phyloP scores from a whole-genome alignment of 306 rosid species.

The Gynostemma pentaphyllum region DNA sequence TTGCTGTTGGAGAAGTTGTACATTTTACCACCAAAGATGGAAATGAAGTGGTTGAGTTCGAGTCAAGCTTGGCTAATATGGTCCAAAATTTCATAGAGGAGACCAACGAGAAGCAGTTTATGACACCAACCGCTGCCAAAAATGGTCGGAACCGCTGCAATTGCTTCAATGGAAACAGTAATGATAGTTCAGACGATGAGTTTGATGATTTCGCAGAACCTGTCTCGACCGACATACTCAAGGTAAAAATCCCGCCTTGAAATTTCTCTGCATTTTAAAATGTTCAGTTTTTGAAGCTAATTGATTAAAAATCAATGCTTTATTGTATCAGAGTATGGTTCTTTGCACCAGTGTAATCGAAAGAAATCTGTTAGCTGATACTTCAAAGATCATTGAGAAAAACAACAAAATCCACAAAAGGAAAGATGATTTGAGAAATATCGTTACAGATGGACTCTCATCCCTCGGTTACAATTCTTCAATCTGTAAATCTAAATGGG shows the following conservation, averaged over 20 bases:
- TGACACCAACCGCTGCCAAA: slow-evolving; percentile 23
- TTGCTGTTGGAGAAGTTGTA: background rate
- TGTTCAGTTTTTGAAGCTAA: background rate
- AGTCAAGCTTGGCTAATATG: slow-evolving; percentile 87
- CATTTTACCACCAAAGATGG: slow-evolving; percentile 24
- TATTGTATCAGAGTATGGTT: slow-evolving; percentile 38
- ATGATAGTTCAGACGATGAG: slow-evolving; percentile 89
- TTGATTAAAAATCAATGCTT: background rate
- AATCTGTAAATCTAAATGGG: slow-evolving; percentile 84
- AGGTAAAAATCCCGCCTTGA: slow-evolving; percentile 41
- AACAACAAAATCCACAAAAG: slow-evolving; percentile 49
- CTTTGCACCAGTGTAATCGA: slow-evolving; percentile 60
- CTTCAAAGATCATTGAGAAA: slow-evolving; percentile 70
- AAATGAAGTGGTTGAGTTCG: slow-evolving; percentile 37
- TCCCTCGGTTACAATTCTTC: slow-evolving; percentile 80
- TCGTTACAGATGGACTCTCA: slow-evolving; percentile 48
- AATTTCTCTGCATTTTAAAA: background rate
- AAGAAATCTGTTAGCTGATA: slow-evolving; percentile 86
- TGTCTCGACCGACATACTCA: slow-evolving; percentile 37
- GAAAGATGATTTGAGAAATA: slow-evolving; percentile 62
- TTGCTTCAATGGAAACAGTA: slow-evolving; percentile 74
- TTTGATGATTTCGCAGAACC: slow-evolving; percentile 52
- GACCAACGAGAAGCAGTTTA: slow-evolving; percentile 42
- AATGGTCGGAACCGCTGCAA: slow-evolving; percentile 76
- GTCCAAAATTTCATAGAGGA: slow-evolving; percentile 89